Base-by-base conservation (phyloP, 2,329 filamentous ascomycete species). In the Alternaria tenuissima region DNA sequence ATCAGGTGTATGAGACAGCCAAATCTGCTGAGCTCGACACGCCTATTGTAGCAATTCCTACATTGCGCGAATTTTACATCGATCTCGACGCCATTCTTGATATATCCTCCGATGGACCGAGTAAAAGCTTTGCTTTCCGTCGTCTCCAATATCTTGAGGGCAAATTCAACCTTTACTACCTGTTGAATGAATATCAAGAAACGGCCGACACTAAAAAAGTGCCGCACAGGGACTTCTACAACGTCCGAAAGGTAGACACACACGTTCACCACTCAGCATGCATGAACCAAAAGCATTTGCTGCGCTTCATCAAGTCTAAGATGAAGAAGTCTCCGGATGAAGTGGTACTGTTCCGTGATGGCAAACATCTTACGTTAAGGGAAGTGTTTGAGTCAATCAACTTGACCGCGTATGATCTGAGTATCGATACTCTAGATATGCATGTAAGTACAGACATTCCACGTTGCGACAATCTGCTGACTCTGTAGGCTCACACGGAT, bases 291-390 rank as follows among this genome's bases (percentile, higher is more conserved):
- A 99, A 99, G 81, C 95, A 99, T 85, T 82, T 99, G 58, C 83
- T 99, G 62, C 92, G 95, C 55, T 99, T 99, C 80, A 99, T 99
- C 83, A 99, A 99, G 81, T 97, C 93, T 81, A 99, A 99, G 82
- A 97, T 99, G 93, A 98, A 97, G 86, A 99, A 97, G 80, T 95
- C 88, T 18, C 93, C 94, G 0, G 92, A 98, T 72, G 95, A 99
- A 81, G 88, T 95, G 32, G 95, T 99, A 7, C 86, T 99, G 44
- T 96, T 89, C 78, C 88, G 95, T 75, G 95, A 99, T 78, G 94
- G 91, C 61, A 96, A 94, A 78, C 88, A 96, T 78, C 83, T 99
- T 69, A 98, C 95, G 0, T 81, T 99, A 61, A 89, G 88, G 59
- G 92, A 99, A 80, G 95, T 99, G 1, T 99, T 99, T 78, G 90